Evolutionary conservation across 805 yeast genomes (phyloP).

Genomic region (Lachancea sp.): DNA sequence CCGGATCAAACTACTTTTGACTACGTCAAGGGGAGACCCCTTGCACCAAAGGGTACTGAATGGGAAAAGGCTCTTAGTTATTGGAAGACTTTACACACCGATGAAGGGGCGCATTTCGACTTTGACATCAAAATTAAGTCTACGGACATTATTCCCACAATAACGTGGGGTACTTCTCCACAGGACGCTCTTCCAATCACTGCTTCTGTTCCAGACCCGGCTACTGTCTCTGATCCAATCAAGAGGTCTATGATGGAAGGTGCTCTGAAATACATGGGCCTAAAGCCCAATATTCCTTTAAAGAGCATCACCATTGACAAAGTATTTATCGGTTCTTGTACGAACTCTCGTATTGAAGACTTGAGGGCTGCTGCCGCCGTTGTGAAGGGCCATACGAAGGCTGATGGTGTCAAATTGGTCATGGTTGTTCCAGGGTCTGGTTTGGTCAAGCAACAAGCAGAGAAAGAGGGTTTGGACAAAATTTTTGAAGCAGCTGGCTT

Average conservation of each 20-base stretch:
- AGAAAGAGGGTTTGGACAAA: conserved; percentile 88
- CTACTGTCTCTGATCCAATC: conserved; percentile 62
- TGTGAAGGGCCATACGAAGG: conserved; percentile 83
- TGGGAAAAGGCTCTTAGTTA: conserved; percentile 92
- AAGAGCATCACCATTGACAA: conserved; percentile 75
- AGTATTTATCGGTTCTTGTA: conserved; percentile 96
- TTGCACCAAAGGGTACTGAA: conserved; percentile 88
- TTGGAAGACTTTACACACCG: conserved; percentile 86
- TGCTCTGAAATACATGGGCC: conserved; percentile 89
- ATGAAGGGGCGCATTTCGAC: conserved; percentile 87
- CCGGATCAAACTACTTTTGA: conserved; percentile 88
- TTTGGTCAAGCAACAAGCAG: conserved; percentile 87
- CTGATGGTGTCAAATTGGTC: conserved; percentile 71
- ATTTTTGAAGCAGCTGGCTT: conserved; percentile 89
- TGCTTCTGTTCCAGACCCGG: conserved; percentile 85
- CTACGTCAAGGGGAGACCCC: conserved; percentile 87
- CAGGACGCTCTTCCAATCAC: conserved; percentile 97
- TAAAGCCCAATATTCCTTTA: conserved; percentile 74
- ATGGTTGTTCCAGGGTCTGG: conserved; percentile 98
- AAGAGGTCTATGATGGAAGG: conserved; percentile 81
- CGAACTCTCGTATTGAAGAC: conserved; percentile 96
- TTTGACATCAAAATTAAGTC: conserved; percentile 75
- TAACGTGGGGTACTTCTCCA: conserved; percentile 99
- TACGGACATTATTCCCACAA: conserved; percentile 84
- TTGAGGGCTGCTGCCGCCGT: conserved; percentile 91